Percentiles rank a stretch among this genome's conserved stretches.
Conservation (phyloP, 306 rosid genomes). For the Prinsepia uniflora region DNA sequence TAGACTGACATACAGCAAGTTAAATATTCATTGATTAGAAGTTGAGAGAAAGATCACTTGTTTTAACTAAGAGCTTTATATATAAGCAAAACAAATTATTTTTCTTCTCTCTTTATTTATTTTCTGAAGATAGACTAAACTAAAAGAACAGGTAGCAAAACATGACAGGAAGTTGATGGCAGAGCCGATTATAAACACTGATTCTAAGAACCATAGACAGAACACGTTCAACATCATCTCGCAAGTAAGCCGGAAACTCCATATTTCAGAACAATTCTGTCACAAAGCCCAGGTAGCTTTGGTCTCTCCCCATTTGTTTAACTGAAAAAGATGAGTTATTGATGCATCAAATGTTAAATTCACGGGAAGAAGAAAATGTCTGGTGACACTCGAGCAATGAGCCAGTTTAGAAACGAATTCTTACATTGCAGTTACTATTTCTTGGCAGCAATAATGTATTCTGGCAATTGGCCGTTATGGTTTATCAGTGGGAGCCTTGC, state of each 20-base stretch:
- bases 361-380: not conserved
- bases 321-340: not conserved
- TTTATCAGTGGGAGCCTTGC: conserved; percentile 40
- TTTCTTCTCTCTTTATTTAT: not conserved
- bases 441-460: conserved; percentile 22
- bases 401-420: conserved; percentile 15
- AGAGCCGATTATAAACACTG: not conserved
- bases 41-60: not conserved
- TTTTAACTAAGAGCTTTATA: not conserved
- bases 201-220: not conserved
- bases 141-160: not conserved
- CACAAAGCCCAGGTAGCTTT: not conserved
- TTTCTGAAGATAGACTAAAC: not conserved
- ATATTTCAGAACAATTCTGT: not conserved
- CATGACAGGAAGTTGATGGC: not conserved
- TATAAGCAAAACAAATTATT: not conserved
- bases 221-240: no score
- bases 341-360: not conserved
- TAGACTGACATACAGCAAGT: conserved; percentile 22
- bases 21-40: conserved; percentile 26
- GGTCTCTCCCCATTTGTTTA: conserved; percentile 23
- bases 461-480: conserved; percentile 17
- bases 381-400: not conserved
- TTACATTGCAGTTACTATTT: conserved; percentile 23
- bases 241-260: not conserved